Percentiles rank a stretch among this genome's conserved stretches.
Conservation (phyloP, 2,329 filamentous ascomycete genomes). For the Aureobasidium zeae region DNA sequence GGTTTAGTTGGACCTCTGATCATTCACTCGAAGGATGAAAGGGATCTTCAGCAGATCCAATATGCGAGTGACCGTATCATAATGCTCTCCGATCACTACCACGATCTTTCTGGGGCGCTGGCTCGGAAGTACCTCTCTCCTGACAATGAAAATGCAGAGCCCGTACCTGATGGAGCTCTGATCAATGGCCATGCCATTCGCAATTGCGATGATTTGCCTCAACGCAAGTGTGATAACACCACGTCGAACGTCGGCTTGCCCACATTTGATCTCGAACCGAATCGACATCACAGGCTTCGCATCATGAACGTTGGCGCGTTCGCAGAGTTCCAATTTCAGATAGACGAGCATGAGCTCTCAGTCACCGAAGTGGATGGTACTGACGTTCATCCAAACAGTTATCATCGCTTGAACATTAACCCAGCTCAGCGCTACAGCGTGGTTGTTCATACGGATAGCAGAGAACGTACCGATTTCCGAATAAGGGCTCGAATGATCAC, state of each 20-base stretch:
- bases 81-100: constrained; percentile 60
- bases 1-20: constrained; percentile 54
- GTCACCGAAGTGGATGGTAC: constrained; percentile 61
- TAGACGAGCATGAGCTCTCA: constrained; percentile 55
- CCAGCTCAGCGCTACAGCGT: constrained; percentile 64
- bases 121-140: constrained; percentile 46
- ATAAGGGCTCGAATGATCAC: constrained; percentile 51
- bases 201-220: constrained; percentile 31
- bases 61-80: constrained; percentile 50
- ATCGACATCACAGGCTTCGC: constrained; percentile 48
- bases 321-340: constrained; percentile 55
- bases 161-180: constrained; percentile 39
- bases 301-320: constrained; percentile 57
- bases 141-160: constrained; percentile 46
- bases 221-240: constrained; percentile 30
- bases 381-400: constrained; percentile 46
- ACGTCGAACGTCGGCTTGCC: constrained; percentile 24
- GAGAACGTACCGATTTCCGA: constrained; percentile 30
- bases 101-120: constrained; percentile 43
- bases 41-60: constrained; percentile 32
- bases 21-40: constrained; percentile 43
- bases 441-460: constrained; percentile 45
- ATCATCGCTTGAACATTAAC: constrained; percentile 52
- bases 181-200: constrained; percentile 35
- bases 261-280: constrained; percentile 31